These are phyloP conservation scores for Hydrangea macrophylla DNA, from an alignment of 148 eudicot genomes.

Conservation along the genomic window DNA sequence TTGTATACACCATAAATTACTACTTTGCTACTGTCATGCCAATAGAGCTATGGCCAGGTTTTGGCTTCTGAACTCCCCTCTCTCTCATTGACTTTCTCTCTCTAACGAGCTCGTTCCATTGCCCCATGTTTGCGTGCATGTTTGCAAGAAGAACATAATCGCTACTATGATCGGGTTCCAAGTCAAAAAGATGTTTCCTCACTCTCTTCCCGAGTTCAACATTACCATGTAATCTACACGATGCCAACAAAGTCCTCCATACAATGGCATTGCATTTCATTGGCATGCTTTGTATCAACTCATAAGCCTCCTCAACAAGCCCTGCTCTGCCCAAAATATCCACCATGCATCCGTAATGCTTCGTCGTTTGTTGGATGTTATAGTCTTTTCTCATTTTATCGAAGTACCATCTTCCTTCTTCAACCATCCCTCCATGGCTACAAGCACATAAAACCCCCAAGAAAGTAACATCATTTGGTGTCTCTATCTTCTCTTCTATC, in stretches of 20 bases:
- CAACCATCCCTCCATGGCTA: slow-evolving; percentile 30
- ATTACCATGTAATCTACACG: slow-evolving; percentile 19
- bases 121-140: slow-evolving; percentile 22
- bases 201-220: slow-evolving; percentile 25
- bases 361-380: slow-evolving; percentile 16
- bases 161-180: slow-evolving; percentile 33
- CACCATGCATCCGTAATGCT: slow-evolving; percentile 30
- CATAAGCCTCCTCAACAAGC: slow-evolving; percentile 19
- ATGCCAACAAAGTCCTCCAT: slow-evolving; percentile 28
- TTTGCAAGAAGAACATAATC: slow-evolving; percentile 33
- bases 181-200: slow-evolving; percentile 22
- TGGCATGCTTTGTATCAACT: slow-evolving; percentile 22
- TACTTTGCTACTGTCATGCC: no score
- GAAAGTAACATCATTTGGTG: slow-evolving; percentile 28
- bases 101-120: slow-evolving; percentile 19
- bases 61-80: slow-evolving; percentile 23
- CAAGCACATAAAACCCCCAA: slow-evolving; percentile 30
- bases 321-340: slow-evolving; percentile 27
- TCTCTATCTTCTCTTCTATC: slow-evolving; percentile 28
- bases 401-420: slow-evolving; percentile 23
- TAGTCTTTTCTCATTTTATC: slow-evolving; percentile 17
- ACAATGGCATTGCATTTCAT: slow-evolving; percentile 27
- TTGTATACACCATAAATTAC: no score
- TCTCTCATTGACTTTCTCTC: slow-evolving; percentile 19
- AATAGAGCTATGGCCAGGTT: slow-evolving; percentile 20